phyloP scores from a whole-genome alignment of 129 eudicot species.

The Pseudognaphalium luteoalbum region DNA sequence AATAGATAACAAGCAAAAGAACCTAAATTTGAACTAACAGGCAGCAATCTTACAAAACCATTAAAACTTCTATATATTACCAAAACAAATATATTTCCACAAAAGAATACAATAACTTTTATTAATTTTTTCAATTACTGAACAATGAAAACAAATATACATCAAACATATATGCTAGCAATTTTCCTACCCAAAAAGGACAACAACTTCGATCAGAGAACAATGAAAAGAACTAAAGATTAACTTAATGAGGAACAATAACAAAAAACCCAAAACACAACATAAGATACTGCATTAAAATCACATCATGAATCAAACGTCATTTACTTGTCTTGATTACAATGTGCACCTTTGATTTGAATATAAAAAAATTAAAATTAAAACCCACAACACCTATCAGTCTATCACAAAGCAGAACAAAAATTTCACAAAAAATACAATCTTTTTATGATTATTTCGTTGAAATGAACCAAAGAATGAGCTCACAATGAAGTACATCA shows the following conservation, averaged over 20 bases:
- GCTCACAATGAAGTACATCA: slow-evolving; percentile 2
- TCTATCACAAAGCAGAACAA: neutral
- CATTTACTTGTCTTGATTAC: neutral
- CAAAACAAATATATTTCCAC: neutral
- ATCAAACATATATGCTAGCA: neutral
- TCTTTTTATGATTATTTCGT: neutral
- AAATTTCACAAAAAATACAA: neutral
- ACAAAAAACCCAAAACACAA: neutral
- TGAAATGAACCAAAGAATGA: neutral
- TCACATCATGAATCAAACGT: neutral
- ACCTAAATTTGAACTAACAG: neutral
- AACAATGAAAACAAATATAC: neutral
- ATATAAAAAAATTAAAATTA: neutral
- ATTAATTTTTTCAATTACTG: neutral
- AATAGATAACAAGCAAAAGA: neutral
- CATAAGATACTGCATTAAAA: too few relatives aligned
- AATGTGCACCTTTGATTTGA: neutral
- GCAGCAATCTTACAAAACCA: neutral
- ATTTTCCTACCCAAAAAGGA: neutral
- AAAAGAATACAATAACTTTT: neutral
- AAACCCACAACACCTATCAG: slow-evolving; percentile 11
- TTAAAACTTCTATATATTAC: neutral
- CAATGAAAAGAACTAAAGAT: neutral
- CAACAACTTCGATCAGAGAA: neutral
- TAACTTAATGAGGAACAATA: neutral